Percentiles rank a stretch among this genome's conserved stretches.
Evolutionary conservation across 768 basidiomycete genomes (phyloP).

Genomic region (Auricularia cornea): DNA sequence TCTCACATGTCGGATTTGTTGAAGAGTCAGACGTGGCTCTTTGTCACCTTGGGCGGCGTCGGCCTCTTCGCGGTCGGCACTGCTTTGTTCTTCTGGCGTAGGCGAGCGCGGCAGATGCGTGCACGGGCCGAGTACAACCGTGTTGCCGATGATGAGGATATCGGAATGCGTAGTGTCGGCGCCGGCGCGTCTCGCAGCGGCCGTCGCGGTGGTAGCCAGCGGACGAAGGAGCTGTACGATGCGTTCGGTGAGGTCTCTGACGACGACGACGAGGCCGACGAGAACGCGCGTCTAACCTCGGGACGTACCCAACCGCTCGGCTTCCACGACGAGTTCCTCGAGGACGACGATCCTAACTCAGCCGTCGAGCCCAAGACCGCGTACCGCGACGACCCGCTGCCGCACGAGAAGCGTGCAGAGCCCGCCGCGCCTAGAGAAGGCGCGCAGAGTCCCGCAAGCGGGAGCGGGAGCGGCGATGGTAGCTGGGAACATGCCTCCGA

Average conservation of each 20-base stretch:
- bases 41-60: conserved; percentile 74
- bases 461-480: conserved; percentile 46
- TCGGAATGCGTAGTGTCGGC: conserved; percentile 67
- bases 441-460: conserved; percentile 28
- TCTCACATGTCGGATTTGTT: conserved; percentile 65
- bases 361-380: conserved; percentile 17
- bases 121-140: conserved; percentile 45
- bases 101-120: conserved; percentile 35
- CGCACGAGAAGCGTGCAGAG: conserved; percentile 7
- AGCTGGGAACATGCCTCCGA: conserved; percentile 52
- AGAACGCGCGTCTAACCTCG: conserved; percentile 52
- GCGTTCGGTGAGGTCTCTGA: conserved; percentile 90
- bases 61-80: conserved; percentile 61
- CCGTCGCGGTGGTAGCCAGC: conserved; percentile 21
- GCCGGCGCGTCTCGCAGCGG: conserved; percentile 25
- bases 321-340: conserved; percentile 76
- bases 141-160: conserved; percentile 54
- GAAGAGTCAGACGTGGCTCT: conserved; percentile 81
- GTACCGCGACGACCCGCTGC: conserved; percentile 50
- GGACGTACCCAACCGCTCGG: conserved; percentile 28
- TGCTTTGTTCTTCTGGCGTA: conserved; percentile 74
- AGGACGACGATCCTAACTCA: conserved; percentile 57
- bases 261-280: conserved; percentile 63
- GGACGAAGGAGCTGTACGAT: conserved; percentile 89
- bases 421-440: conserved; percentile 8